A percentile compares a stretch with the other conserved stretches of the same genome.
Conservation (phyloP, 129 eudicot species). For the Saussurea involucrata region DNA sequence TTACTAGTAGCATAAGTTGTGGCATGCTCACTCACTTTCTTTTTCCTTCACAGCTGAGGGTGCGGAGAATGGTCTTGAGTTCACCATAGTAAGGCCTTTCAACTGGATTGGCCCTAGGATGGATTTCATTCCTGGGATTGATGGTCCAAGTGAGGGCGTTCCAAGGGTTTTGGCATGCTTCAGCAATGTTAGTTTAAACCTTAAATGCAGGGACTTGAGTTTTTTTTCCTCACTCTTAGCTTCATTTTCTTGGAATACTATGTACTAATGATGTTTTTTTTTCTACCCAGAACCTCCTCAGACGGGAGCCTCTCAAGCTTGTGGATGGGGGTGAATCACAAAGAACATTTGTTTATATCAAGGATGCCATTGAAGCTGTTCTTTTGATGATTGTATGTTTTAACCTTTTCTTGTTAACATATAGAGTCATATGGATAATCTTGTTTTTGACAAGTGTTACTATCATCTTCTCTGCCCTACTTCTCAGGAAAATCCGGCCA, state of each 20-base stretch:
- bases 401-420: neutral
- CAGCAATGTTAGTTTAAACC: conserved; percentile 64
- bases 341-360: conserved; percentile 90
- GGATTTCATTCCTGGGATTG: conserved; percentile 98
- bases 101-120: conserved; percentile 99
- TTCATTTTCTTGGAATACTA: neutral
- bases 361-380: conserved; percentile 98
- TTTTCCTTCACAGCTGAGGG: conserved; percentile 70
- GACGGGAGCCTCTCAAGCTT: conserved; percentile 92
- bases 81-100: conserved; percentile 93
- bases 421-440: neutral
- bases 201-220: neutral
- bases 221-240: neutral
- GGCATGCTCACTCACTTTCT: neutral
- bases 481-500: conserved; percentile 83
- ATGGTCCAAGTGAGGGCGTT: conserved; percentile 98
- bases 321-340: conserved; percentile 98
- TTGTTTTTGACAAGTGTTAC: neutral
- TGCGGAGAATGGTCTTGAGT: conserved; percentile 91
- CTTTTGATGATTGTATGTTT: conserved; percentile 84
- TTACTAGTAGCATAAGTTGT: neutral
- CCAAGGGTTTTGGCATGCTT: conserved; percentile 98
- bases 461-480: neutral
- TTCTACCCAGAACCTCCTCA: conserved; percentile 64
- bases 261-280: conserved; percentile 9